Conservation (phyloP, 176 grass and related monocot species). For the Oryza officinalis region DNA sequence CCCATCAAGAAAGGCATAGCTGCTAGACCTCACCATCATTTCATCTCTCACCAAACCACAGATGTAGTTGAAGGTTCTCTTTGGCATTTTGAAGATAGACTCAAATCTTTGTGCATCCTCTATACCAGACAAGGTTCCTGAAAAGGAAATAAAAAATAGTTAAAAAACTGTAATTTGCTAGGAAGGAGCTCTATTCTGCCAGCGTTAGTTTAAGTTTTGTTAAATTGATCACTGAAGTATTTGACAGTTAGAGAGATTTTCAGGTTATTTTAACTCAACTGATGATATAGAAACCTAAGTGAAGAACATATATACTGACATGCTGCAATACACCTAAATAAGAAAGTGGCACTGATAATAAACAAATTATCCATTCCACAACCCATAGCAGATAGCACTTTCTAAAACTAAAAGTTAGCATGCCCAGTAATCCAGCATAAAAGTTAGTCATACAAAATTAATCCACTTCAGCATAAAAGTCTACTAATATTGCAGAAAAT, state of each 20-base stretch:
- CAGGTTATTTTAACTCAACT: not conserved
- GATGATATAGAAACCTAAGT: not conserved
- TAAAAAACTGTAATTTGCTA: conserved; percentile 14
- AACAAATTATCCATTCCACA: not conserved
- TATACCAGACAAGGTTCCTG: conserved; percentile 48
- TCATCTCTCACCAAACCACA: conserved; percentile 63
- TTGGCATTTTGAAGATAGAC: conserved; percentile 65
- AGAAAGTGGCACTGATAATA: not conserved
- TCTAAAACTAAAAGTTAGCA: not conserved
- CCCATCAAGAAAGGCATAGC: conserved; percentile 61
- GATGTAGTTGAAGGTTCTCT: conserved; percentile 63
- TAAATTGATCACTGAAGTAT: not conserved
- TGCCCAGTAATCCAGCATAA: not conserved
- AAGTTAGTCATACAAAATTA: not conserved
- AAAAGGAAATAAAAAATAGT: conserved; percentile 19
- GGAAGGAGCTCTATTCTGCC: not conserved
- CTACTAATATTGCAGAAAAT: not conserved
- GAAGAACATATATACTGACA: not conserved
- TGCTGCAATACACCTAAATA: not conserved
- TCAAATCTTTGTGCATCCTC: conserved; percentile 49
- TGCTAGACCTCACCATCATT: conserved; percentile 62
- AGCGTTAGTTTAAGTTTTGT: not conserved
- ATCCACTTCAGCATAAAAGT: not conserved
- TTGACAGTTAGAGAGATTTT: not conserved
- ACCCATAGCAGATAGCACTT: not conserved